Conservation (phyloP, 2,329 filamentous ascomycete genomes). For the Fusarium veterinarium region DNA sequence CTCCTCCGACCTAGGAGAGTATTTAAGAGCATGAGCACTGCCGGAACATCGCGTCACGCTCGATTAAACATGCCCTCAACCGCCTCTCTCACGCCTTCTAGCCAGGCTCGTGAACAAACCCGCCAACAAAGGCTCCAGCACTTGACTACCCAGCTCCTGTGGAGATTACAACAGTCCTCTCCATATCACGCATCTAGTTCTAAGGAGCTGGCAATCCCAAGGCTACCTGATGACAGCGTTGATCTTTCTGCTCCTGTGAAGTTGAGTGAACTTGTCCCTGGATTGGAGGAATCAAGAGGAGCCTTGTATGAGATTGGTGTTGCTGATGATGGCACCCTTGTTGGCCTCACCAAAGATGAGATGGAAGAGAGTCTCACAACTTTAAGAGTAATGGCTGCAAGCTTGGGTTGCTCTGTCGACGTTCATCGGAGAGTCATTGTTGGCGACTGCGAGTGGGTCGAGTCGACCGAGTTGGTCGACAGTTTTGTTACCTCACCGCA, state of each 20-base stretch:
- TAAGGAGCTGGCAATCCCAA: constrained; percentile 78
- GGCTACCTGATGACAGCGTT: constrained; percentile 73
- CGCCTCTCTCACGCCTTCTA: constrained; percentile 60
- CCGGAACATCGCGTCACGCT: constrained; percentile 24
- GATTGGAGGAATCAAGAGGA: constrained; percentile 91
- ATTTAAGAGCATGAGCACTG: constrained; percentile 78
- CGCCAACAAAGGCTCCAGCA: constrained; percentile 89
- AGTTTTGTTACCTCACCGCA: constrained; percentile 38
- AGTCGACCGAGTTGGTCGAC: constrained; percentile 52
- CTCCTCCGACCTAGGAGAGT: constrained; percentile 81
- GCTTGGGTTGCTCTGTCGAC: constrained; percentile 86
- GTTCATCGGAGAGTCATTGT: constrained; percentile 85
- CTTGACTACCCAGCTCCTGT: constrained; percentile 92
- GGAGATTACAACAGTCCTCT: constrained; percentile 94
- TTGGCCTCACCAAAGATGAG: constrained; percentile 90
- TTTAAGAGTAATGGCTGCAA: constrained; percentile 89
- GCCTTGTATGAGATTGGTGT: constrained; percentile 97
- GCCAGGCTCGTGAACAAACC: constrained; percentile 80
- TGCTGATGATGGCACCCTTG: constrained; percentile 90
- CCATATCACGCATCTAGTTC: constrained; percentile 87
- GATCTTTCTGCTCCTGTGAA: constrained; percentile 60
- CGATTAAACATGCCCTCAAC: constrained; percentile 29
- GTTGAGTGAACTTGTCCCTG: constrained; percentile 73
- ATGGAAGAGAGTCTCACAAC: constrained; percentile 91
- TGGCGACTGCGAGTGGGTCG: constrained; percentile 82